phyloP scores from a whole-genome alignment of 78 protist genomes.

The Isochrysis galbana region DNA sequence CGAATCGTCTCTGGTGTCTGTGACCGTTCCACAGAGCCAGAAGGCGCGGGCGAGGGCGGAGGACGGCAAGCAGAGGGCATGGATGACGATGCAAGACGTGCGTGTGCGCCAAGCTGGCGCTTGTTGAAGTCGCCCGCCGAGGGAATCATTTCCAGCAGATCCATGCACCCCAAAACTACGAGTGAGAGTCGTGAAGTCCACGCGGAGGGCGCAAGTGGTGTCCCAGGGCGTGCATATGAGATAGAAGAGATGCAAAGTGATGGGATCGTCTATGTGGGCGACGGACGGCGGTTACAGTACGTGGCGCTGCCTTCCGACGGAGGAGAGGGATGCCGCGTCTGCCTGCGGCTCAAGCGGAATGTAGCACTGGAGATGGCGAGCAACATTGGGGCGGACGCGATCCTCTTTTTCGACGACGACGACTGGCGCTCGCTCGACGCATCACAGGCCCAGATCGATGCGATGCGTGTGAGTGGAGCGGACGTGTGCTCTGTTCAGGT shows the following conservation, averaged over 20 bases:
- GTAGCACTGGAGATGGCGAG: neutral
- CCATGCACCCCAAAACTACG: too few species aligned
- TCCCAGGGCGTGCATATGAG: too few species aligned
- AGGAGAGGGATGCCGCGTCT: neutral
- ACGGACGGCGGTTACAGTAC: neutral
- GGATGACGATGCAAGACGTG: too few species aligned
- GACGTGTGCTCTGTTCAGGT: neutral
- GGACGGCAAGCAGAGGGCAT: too few species aligned
- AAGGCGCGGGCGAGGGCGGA: too few species aligned
- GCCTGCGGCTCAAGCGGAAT: neutral
- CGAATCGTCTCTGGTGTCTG: too few species aligned
- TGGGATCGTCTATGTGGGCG: neutral
- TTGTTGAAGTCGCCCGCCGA: too few species aligned
- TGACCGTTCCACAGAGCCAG: too few species aligned
- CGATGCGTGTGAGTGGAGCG: neutral
- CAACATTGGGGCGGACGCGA: neutral
- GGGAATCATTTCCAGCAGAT: too few species aligned
- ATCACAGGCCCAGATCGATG: neutral
- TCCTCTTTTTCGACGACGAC: slow-evolving; percentile 1
- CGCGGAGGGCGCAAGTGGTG: too few species aligned
- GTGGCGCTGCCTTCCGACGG: neutral
- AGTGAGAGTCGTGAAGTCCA: too few species aligned
- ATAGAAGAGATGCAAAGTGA: neutral
- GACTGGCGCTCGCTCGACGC: neutral
- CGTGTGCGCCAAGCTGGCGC: too few species aligned